These are phyloP conservation scores for Ganoderma sinense DNA, from an alignment of 1,284 basidiomycete genomes.

Conservation along the genomic window DNA sequence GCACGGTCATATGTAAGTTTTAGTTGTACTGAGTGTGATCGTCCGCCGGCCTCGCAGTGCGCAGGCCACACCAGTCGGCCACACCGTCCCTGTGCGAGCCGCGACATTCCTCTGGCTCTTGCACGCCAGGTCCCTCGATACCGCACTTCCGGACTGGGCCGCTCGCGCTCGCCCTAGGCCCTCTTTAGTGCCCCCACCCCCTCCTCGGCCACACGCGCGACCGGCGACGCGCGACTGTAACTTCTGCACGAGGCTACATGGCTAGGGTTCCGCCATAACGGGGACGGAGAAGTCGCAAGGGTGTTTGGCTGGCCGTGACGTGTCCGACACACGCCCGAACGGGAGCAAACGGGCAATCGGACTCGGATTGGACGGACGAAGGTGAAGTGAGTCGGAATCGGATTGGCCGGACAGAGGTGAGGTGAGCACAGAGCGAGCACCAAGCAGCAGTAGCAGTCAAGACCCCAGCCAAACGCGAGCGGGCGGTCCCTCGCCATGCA, in stretches of 20 bases:
- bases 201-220: neutral
- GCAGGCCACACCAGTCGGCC: neutral
- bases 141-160: neutral
- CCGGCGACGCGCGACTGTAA: neutral
- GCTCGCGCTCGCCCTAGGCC: neutral
- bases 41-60: neutral
- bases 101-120: neutral
- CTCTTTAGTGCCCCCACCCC: neutral
- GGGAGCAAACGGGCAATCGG: neutral
- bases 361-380: neutral
- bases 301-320: neutral
- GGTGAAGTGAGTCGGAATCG: neutral
- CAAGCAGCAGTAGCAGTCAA: neutral
- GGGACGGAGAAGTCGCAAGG: neutral
- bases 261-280: conserved; percentile 7
- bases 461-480: neutral
- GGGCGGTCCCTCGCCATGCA: neutral
- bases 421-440: no score
- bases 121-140: neutral
- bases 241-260: conserved; percentile 12
- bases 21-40: neutral
- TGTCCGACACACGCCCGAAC: neutral
- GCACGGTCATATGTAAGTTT: neutral
- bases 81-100: neutral
- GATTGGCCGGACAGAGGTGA: neutral